Evolutionary conservation across 2,329 filamentous ascomycete genomes (phyloP).

Genomic region (Fusarium gaditjirri): DNA sequence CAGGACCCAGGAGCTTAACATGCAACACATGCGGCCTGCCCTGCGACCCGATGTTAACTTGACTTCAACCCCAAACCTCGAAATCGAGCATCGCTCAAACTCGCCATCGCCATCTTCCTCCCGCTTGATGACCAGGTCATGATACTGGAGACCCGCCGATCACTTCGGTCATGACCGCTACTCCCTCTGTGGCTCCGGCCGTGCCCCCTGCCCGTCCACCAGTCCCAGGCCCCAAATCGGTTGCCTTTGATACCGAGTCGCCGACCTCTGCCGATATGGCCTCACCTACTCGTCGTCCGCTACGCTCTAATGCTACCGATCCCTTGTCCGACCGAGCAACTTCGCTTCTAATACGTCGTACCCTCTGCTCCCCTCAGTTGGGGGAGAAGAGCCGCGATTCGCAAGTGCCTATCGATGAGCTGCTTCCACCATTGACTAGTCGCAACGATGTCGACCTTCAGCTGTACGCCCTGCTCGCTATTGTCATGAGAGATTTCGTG

Average conservation of each 20-base stretch:
- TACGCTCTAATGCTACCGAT: constrained; percentile 55
- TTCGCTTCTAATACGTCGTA: constrained; percentile 80
- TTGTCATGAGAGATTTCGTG: constrained; percentile 90
- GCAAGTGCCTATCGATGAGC: constrained; percentile 74
- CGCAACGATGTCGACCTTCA: constrained; percentile 94
- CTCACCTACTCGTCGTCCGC: constrained; percentile 44
- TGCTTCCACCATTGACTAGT: constrained; percentile 91
- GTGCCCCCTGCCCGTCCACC: constrained; percentile 34
- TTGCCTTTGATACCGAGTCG: constrained; percentile 40
- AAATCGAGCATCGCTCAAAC: neutral
- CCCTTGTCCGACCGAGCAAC: constrained; percentile 83
- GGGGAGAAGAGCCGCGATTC: constrained; percentile 64
- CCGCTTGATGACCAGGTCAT: constrained; percentile 39
- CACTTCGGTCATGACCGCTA: constrained; percentile 46
- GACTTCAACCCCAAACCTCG: constrained; percentile 26
- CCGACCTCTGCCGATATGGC: constrained; percentile 37
- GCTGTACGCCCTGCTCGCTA: constrained; percentile 90
- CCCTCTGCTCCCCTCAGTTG: constrained; percentile 79
- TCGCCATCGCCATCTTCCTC: neutral
- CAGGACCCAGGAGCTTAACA: constrained; percentile 30
- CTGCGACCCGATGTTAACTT: constrained; percentile 39
- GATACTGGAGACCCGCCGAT: constrained; percentile 29
- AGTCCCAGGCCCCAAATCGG: constrained; percentile 39
- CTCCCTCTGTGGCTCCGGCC: constrained; percentile 31
- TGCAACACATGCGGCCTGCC: constrained; percentile 26